phyloP scores from a whole-genome alignment of 176 grass and related monocot genomes.

The Cenchrus fungigraminus region DNA sequence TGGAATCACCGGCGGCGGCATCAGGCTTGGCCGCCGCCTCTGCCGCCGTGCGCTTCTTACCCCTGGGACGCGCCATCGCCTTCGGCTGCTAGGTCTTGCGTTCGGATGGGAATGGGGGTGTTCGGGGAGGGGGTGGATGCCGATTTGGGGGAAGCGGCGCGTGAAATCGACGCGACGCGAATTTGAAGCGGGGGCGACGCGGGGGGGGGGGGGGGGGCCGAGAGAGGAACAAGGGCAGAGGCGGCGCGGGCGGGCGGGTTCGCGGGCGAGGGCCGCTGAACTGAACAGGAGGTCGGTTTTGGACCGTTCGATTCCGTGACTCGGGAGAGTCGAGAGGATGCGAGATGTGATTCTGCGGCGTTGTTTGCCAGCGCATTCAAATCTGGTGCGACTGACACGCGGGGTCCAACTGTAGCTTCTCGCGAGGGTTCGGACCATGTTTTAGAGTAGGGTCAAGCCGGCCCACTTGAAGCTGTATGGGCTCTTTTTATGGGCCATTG shows the following conservation, averaged over 20 bases:
- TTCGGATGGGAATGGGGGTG: slow-evolving; percentile 15
- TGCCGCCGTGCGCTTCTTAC: slow-evolving; percentile 51
- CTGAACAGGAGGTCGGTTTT: not conserved
- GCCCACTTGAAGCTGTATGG: not conserved
- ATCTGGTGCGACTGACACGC: not conserved
- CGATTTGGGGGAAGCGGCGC: slow-evolving; percentile 48
- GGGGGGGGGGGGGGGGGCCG: too few relatives aligned
- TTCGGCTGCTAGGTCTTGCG: slow-evolving; percentile 31
- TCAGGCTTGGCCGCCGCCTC: slow-evolving; percentile 19
- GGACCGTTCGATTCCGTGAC: slow-evolving; percentile 24
- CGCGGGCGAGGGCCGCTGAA: slow-evolving; percentile 2
- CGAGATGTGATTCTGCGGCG: not conserved
- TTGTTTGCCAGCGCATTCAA: slow-evolving; percentile 25
- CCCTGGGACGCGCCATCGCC: slow-evolving; percentile 45
- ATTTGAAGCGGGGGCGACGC: slow-evolving; percentile 57
- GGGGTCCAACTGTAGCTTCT: not conserved
- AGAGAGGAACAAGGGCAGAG: not conserved
- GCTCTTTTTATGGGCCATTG: not conserved
- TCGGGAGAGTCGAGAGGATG: not conserved
- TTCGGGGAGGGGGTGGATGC: not conserved
- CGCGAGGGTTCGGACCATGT: not conserved
- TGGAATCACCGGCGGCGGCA: slow-evolving; percentile 19
- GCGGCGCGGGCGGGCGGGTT: not conserved
- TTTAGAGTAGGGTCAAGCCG: not conserved
- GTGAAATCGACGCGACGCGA: slow-evolving; percentile 59